Evolutionary conservation across 805 yeast species (phyloP).

Genomic region (Candida xiaguanensis): DNA sequence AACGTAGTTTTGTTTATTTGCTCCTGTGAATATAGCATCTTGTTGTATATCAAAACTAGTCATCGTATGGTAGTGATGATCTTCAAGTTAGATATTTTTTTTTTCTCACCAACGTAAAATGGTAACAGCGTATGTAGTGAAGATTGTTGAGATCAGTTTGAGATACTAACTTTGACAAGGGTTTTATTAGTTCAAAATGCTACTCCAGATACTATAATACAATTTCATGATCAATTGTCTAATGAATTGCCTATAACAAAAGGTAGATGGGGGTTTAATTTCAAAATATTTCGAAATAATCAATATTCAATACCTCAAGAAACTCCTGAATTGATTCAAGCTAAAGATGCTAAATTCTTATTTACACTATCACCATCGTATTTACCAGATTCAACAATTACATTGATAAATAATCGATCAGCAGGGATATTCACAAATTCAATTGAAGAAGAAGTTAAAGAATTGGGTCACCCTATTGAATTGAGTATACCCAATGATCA

Average conservation of each 20-base stretch:
- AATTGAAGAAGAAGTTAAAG: conserved; percentile 29
- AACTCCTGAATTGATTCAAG: conserved; percentile 18
- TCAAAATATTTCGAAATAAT: conserved; percentile 67
- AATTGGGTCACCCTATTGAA: conserved; percentile 11
- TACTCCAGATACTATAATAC: conserved; percentile 58
- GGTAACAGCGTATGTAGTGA: conserved; percentile 37
- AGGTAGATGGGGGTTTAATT: conserved; percentile 67
- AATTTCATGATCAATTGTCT: conserved; percentile 67
- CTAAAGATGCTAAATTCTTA: conserved; percentile 43
- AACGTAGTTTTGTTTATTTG: conserved; percentile 61
- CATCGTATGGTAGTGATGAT: not conserved
- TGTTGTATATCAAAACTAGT: conserved; percentile 12
- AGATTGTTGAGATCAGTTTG: not conserved
- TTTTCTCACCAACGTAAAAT: conserved; percentile 11
- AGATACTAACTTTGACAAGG: conserved; percentile 15
- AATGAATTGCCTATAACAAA: conserved; percentile 60
- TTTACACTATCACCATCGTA: conserved; percentile 52
- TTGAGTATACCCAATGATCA: conserved; percentile 33
- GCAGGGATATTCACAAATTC: conserved; percentile 33
- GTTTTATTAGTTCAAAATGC: conserved; percentile 37
- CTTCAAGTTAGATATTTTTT: too few relatives aligned
- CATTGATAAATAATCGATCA: conserved; percentile 43
- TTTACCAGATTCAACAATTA: conserved; percentile 42
- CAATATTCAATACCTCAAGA: conserved; percentile 45
- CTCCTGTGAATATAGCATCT: conserved; percentile 69